A percentile compares a stretch with the other conserved stretches of the same genome.
These are phyloP conservation scores for Xylariaceae sp. DNA, from an alignment of 2,329 filamentous ascomycete genomes.

Conservation along the genomic window DNA sequence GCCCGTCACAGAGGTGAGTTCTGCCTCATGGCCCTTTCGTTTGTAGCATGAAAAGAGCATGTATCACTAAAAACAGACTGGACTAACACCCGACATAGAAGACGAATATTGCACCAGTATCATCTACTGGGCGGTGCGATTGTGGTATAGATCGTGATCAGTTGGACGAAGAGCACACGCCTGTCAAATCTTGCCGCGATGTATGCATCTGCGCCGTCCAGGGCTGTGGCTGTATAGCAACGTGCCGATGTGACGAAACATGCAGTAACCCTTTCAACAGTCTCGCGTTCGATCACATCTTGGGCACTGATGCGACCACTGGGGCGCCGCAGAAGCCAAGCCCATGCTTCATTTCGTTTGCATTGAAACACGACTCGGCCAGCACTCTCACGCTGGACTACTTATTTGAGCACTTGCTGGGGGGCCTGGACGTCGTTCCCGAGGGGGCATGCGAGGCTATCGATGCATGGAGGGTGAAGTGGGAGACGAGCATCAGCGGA, in stretches of 20 bases:
- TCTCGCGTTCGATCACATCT: slow-evolving; percentile 15
- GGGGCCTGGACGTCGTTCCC: slow-evolving; percentile 15
- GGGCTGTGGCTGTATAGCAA: slow-evolving; percentile 18
- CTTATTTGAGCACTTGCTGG: slow-evolving; percentile 17
- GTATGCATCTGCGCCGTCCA: slow-evolving; percentile 17
- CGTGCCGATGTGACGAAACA: slow-evolving; percentile 20
- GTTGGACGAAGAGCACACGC: not conserved
- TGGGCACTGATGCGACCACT: slow-evolving; percentile 5
- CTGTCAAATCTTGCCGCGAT: slow-evolving; percentile 7
- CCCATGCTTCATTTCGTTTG: slow-evolving; percentile 15
- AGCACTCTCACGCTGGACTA: slow-evolving; percentile 15
- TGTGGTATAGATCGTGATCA: slow-evolving; percentile 8
- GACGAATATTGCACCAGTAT: slow-evolving; percentile 6
- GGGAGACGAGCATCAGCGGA: slow-evolving; percentile 15
- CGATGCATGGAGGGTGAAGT: slow-evolving; percentile 18
- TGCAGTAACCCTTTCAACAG: slow-evolving; percentile 20
- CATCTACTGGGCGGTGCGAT: slow-evolving; percentile 6
- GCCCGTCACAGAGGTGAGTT: slow-evolving; percentile 18
- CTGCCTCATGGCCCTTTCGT: not conserved
- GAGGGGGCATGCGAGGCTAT: slow-evolving; percentile 17
- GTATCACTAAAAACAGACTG: not conserved
- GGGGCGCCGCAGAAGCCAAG: slow-evolving; percentile 5
- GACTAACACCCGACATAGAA: slow-evolving; percentile 1
- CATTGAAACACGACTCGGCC: slow-evolving; percentile 11
- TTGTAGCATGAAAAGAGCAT: not conserved